phyloP scores from a whole-genome alignment of 1,139 yeast genomes.

The Protomyces macrosporus region DNA sequence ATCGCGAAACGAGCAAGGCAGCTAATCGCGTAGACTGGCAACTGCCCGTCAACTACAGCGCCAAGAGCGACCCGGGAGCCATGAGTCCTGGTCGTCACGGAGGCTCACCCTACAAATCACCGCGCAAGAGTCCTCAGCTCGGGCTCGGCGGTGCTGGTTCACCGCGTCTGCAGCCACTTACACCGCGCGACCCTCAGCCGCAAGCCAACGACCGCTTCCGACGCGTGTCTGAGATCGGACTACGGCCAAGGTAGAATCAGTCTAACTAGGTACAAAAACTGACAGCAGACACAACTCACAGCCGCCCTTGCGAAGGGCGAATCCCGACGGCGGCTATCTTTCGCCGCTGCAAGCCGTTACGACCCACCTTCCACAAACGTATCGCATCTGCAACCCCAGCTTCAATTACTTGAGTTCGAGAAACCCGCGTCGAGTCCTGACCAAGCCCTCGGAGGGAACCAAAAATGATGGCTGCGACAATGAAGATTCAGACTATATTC shows the following conservation, averaged over 20 bases:
- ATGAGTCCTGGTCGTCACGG: neutral
- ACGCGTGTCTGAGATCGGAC: constrained; percentile 16
- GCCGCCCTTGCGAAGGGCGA: constrained; percentile 32
- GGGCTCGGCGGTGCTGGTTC: constrained; percentile 3
- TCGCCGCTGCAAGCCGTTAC: constrained; percentile 75
- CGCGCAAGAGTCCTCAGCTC: neutral
- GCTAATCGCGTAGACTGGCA: neutral
- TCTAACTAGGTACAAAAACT: neutral
- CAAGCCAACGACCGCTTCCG: constrained; percentile 7
- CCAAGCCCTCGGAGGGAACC: constrained; percentile 84
- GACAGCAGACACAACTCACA: constrained; percentile 13
- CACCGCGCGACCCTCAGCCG: constrained; percentile 10
- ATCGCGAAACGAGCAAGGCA: neutral
- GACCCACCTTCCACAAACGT: constrained; percentile 69
- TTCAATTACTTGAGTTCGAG: constrained; percentile 79
- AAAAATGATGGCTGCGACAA: constrained; percentile 83
- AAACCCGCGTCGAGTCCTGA: constrained; percentile 84
- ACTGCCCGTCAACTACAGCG: neutral
- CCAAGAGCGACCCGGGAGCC: neutral
- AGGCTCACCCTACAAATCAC: neutral
- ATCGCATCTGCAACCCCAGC: constrained; percentile 77
- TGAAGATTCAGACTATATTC: constrained; percentile 80
- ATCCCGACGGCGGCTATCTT: constrained; percentile 34
- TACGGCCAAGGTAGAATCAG: constrained; percentile 1
- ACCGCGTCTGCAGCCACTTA: constrained; percentile 24